Conservation (phyloP, 768 basidiomycete species). For the Collybia nuda region DNA sequence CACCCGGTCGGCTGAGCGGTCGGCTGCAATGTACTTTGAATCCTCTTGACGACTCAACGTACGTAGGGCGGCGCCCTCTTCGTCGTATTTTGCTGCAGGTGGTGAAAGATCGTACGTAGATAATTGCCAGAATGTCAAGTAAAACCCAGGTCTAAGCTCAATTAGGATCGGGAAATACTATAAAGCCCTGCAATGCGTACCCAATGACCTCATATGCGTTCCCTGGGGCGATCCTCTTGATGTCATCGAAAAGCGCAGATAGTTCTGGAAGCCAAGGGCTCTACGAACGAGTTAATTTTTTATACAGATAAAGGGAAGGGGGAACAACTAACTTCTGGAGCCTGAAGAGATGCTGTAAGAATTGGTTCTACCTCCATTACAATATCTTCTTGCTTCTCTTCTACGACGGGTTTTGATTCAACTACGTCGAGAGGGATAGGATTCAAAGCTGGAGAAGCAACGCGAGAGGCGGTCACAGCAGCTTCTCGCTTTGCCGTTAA, state of each 20-base stretch:
- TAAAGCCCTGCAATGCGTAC: conserved; percentile 38
- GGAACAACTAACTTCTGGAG: conserved; percentile 37
- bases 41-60: conserved; percentile 71
- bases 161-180: conserved; percentile 6
- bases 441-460: conserved; percentile 58
- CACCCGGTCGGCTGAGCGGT: conserved; percentile 66
- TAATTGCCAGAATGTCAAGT: conserved; percentile 95
- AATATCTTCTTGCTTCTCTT: conserved; percentile 39
- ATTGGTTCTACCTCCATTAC: conserved; percentile 54
- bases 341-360: conserved; percentile 20
- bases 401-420: conserved; percentile 25
- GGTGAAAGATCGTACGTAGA: conserved; percentile 87
- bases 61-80: conserved; percentile 64
- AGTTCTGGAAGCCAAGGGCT: conserved; percentile 83
- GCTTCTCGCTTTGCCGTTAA: conserved; percentile 79
- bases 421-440: conserved; percentile 21
- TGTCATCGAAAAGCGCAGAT: conserved; percentile 69
- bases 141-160: conserved; percentile 77
- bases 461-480: conserved; percentile 50
- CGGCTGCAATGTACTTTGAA: conserved; percentile 57
- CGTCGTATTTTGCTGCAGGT: conserved; percentile 75
- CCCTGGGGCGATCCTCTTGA: conserved; percentile 69
- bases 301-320: neutral
- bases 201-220: conserved; percentile 67
- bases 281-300: conserved; percentile 31